Conservation (phyloP, 345 rosid species). For the Lumnitzera littorea region DNA sequence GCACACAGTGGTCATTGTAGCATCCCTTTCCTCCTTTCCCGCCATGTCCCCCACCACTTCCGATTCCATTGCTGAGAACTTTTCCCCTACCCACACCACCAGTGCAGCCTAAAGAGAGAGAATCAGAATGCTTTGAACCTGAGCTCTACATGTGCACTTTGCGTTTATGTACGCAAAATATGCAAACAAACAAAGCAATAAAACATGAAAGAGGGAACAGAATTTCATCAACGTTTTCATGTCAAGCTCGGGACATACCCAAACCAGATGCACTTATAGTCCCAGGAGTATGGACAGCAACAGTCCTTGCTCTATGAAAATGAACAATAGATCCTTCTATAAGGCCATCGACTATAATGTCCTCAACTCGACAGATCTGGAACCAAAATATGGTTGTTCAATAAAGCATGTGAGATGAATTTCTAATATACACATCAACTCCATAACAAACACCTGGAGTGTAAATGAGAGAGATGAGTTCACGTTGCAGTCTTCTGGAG, state of each 20-base stretch:
- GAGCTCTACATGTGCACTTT: background rate
- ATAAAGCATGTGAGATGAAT: slow-evolving; percentile 16
- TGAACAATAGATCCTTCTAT: slow-evolving; percentile 93
- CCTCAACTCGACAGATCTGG: slow-evolving; percentile 98
- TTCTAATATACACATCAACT: slow-evolving; percentile 3
- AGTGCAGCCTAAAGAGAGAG: slow-evolving; percentile 64
- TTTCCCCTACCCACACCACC: slow-evolving; percentile 90
- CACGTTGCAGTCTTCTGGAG: slow-evolving; percentile 99
- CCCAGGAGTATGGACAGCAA: slow-evolving; percentile 71
- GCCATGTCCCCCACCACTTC: slow-evolving; percentile 99
- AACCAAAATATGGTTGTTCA: slow-evolving; percentile 17
- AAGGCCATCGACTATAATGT: slow-evolving; percentile 76
- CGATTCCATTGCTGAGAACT: slow-evolving; percentile 54
- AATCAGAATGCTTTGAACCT: background rate
- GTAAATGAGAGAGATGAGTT: slow-evolving; percentile 93
- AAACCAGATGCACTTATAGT: slow-evolving; percentile 69
- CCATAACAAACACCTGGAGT: slow-evolving; percentile 57
- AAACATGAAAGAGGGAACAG: slow-evolving; percentile 4
- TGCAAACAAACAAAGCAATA: background rate
- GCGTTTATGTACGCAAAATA: background rate
- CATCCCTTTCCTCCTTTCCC: slow-evolving; percentile 88
- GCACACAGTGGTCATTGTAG: slow-evolving; percentile 47
- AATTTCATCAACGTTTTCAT: background rate
- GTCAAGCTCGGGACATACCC: slow-evolving; percentile 39
- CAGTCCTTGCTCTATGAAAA: slow-evolving; percentile 86